Percentiles rank a stretch among this genome's conserved stretches.
Evolutionary conservation across 441 rosid genomes (phyloP).

Genomic region (Brassica balearica): DNA sequence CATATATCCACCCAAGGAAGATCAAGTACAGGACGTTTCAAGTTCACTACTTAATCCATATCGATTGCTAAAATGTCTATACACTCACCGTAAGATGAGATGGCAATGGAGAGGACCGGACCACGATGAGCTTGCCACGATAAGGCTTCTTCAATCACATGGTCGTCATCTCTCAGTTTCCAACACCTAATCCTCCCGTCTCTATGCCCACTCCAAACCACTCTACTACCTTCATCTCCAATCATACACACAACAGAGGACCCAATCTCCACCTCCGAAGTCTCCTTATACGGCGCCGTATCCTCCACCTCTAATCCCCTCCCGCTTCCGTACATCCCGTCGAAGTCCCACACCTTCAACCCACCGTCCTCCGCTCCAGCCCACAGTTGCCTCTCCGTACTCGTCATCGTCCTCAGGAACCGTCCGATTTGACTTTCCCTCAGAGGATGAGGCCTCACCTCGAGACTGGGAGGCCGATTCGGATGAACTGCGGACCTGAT

Average conservation of each 20-base stretch:
- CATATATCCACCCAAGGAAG: slow-evolving; percentile 9
- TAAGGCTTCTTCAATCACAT: slow-evolving; percentile 50
- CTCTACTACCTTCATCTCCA: slow-evolving; percentile 58
- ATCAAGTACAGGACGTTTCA: slow-evolving; percentile 7
- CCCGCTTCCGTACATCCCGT: slow-evolving; percentile 52
- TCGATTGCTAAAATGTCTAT: not conserved
- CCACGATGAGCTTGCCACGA: slow-evolving; percentile 76
- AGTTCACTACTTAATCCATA: not conserved
- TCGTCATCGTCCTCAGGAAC: slow-evolving; percentile 55
- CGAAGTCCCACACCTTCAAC: slow-evolving; percentile 61
- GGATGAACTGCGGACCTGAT: slow-evolving; percentile 65
- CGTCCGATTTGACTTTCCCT: slow-evolving; percentile 62
- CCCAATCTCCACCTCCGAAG: slow-evolving; percentile 41
- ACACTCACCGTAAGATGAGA: slow-evolving; percentile 57
- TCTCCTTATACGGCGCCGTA: slow-evolving; percentile 63
- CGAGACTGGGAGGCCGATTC: slow-evolving; percentile 60
- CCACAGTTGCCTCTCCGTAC: slow-evolving; percentile 60
- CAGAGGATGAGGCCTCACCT: slow-evolving; percentile 67
- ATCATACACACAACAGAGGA: slow-evolving; percentile 61
- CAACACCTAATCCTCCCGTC: slow-evolving; percentile 70
- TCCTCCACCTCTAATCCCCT: slow-evolving; percentile 47
- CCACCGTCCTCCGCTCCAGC: slow-evolving; percentile 61
- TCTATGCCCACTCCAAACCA: slow-evolving; percentile 71
- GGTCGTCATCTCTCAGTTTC: slow-evolving; percentile 43
- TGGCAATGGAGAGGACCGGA: slow-evolving; percentile 59